Evolutionary conservation across 805 yeast species (phyloP).

Genomic region (Debaryomyces maramus): DNA sequence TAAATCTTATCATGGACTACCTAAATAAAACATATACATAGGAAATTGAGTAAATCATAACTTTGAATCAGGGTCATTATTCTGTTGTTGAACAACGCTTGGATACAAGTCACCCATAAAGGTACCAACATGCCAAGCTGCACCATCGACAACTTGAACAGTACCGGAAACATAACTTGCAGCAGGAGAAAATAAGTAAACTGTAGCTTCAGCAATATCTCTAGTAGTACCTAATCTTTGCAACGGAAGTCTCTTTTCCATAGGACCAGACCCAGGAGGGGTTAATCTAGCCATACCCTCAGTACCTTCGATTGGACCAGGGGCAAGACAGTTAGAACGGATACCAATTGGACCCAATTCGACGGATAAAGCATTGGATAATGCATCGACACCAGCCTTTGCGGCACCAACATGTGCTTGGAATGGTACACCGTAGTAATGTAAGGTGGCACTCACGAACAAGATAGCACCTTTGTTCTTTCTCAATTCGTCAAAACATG

Average conservation of each 20-base stretch:
- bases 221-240: constrained; percentile 66
- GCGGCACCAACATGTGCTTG: constrained; percentile 94
- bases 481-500: constrained; percentile 64
- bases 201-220: constrained; percentile 89
- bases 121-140: constrained; percentile 76
- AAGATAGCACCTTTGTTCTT: constrained; percentile 68
- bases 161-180: constrained; percentile 78
- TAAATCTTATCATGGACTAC: background rate
- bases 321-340: constrained; percentile 82
- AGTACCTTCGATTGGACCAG: constrained; percentile 85
- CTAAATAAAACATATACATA: background rate
- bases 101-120: constrained; percentile 38
- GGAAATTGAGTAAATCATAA: constrained; percentile 12
- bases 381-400: constrained; percentile 92
- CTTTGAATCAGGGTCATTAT: constrained; percentile 25
- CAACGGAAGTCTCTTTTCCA: constrained; percentile 55
- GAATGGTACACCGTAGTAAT: constrained; percentile 84
- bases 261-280: constrained; percentile 36
- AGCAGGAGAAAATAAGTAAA: constrained; percentile 80
- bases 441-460: constrained; percentile 87
- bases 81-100: constrained; percentile 25
- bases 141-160: constrained; percentile 85
- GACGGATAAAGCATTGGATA: constrained; percentile 79
- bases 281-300: constrained; percentile 78
- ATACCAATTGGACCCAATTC: constrained; percentile 91